These are phyloP conservation scores for Pterothamnion heteromorphum DNA, from an alignment of 31 red algal species.

Conservation along the genomic window DNA sequence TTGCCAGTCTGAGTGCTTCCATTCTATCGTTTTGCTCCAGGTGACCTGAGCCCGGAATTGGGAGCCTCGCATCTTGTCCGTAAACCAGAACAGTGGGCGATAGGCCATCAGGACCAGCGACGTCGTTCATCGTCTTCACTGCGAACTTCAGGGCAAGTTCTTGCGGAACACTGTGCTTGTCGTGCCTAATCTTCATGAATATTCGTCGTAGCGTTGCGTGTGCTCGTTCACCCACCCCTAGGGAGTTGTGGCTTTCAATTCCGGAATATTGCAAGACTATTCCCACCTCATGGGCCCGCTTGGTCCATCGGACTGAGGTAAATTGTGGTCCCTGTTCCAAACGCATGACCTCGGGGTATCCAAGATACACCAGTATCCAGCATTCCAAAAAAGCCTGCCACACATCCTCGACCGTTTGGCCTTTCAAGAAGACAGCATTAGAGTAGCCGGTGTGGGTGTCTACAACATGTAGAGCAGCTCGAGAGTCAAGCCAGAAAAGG, in stretches of 20 bases:
- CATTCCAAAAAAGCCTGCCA: constrained; percentile 44
- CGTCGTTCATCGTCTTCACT: constrained; percentile 38
- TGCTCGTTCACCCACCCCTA: too few species aligned
- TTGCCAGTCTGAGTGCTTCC: neutral
- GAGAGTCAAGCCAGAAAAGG: constrained; percentile 23
- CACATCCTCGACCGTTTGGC: constrained; percentile 17
- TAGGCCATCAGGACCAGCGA: constrained; percentile 24
- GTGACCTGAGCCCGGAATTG: neutral
- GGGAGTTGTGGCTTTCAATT: constrained; percentile 38
- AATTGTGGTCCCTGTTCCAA: constrained; percentile 40
- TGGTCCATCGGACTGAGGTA: neutral
- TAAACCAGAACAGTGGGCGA: constrained; percentile 46
- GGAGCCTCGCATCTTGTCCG: constrained; percentile 28
- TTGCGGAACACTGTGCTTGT: neutral
- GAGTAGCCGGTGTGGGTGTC: constrained; percentile 43
- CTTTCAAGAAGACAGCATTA: neutral
- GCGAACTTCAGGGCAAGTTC: constrained; percentile 11
- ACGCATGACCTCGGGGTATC: neutral
- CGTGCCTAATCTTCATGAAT: neutral
- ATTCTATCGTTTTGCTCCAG: constrained; percentile 40
- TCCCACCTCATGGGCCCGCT: neutral
- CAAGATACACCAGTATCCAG: constrained; percentile 42
- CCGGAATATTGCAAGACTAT: neutral
- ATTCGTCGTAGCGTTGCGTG: constrained; percentile 22
- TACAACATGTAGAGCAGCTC: constrained; percentile 37